Evolutionary conservation across 331 rosid species (phyloP).

Genomic region (Malus hybrid): DNA sequence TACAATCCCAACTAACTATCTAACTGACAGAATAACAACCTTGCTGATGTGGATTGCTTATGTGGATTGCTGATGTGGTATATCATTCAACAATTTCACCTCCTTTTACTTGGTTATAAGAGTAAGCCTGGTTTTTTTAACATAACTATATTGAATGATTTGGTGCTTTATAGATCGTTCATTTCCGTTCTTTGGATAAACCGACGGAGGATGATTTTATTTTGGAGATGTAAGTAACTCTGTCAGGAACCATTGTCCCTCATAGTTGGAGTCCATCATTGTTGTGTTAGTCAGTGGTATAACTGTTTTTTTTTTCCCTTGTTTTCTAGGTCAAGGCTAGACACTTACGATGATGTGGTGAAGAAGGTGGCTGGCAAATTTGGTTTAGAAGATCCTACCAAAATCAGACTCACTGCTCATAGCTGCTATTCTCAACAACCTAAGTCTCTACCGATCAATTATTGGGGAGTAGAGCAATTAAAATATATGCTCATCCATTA

Average conservation of each 20-base stretch:
- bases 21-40: too few relatives aligned
- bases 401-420: conserved; percentile 78
- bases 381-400: conserved; percentile 71
- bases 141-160: neutral
- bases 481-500: conserved; percentile 74
- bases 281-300: neutral
- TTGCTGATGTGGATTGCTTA: neutral
- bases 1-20: too few relatives aligned
- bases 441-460: conserved; percentile 74
- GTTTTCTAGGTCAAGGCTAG: conserved; percentile 48
- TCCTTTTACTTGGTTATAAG: neutral
- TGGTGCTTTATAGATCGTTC: conserved; percentile 55
- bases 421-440: conserved; percentile 93
- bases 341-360: conserved; percentile 65
- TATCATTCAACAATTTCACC: neutral
- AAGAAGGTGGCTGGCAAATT: conserved; percentile 58
- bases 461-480: conserved; percentile 62
- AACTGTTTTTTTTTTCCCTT: neutral
- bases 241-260: neutral
- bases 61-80: too few relatives aligned
- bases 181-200: conserved; percentile 67
- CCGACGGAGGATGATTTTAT: conserved; percentile 83
- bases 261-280: neutral
- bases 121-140: neutral
- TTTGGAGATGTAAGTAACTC: conserved; percentile 64